Conservation (phyloP, 805 yeast species). For the Metschnikowia lachancei region DNA sequence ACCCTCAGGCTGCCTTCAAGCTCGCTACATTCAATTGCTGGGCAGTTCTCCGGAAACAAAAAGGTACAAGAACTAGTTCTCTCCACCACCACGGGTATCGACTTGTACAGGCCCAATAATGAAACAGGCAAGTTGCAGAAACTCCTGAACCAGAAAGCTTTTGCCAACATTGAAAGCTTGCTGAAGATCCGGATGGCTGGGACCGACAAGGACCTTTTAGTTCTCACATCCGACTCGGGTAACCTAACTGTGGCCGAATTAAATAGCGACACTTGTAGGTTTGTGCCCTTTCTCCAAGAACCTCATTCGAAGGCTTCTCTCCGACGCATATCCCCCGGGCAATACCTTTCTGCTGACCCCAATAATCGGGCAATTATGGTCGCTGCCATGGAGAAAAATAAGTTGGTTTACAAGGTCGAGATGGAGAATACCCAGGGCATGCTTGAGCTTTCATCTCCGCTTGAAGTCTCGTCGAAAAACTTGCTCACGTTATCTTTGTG, state of each 20-base stretch:
- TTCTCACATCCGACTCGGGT: constrained; percentile 79
- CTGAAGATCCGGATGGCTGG: constrained; percentile 54
- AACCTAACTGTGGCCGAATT: constrained; percentile 54
- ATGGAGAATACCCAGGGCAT: constrained; percentile 39
- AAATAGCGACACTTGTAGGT: constrained; percentile 32
- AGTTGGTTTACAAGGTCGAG: constrained; percentile 64
- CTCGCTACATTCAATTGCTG: constrained; percentile 55
- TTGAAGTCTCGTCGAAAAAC: constrained; percentile 58
- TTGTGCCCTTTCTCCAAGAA: constrained; percentile 54
- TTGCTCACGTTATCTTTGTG: constrained; percentile 51
- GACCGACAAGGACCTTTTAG: constrained; percentile 52
- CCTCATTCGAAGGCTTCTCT: constrained; percentile 74
- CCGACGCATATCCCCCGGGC: constrained; percentile 73
- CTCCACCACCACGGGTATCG: constrained; percentile 54
- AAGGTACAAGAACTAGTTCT: constrained; percentile 62
- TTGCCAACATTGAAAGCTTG: constrained; percentile 57
- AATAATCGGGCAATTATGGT: constrained; percentile 66
- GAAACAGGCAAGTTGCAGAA: constrained; percentile 53
- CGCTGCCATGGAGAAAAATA: constrained; percentile 70
- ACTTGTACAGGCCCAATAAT: constrained; percentile 51
- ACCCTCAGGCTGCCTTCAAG: constrained; percentile 65
- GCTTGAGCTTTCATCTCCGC: constrained; percentile 63
- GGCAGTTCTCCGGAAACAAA: constrained; percentile 56
- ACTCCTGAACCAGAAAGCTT: constrained; percentile 45
- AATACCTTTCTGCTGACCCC: constrained; percentile 67